Base-by-base conservation (phyloP, 2,329 filamentous ascomycete genomes). In the Ophidiomyces ophidiicola region DNA sequence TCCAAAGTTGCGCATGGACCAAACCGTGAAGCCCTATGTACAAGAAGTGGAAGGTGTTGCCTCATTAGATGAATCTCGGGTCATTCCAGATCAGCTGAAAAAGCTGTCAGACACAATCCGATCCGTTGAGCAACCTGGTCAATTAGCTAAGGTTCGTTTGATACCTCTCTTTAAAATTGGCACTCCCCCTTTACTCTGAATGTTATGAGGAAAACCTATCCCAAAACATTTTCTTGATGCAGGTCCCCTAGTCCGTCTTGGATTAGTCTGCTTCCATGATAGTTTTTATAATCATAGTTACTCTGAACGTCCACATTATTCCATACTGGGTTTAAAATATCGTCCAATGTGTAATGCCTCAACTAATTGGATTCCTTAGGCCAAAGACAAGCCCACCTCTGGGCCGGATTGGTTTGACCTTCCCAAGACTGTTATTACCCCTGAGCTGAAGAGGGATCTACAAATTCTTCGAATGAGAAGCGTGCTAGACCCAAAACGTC, bases 381-480 rank as follows among this genome's bases (percentile, higher is more conserved):
- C 26, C 32, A 44, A 62, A 54, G 72, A 73, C 52, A 75, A 72
- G 58, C 67, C 71, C 42, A 82, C 79, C 45, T 82, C 87, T 36
- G 90, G 88, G 31, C 62, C 77, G 11, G 69, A 82, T 42, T 96
- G 88, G 88, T 96, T 81, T 64, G 74, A 92, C 51, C 69, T 98
- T 39, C 87, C 87, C 4, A 78, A 78, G 52, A 94, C 88, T 18
- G 70, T 83, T 36, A 63, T 94, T 36, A 94, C 86, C 0, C 76
- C 85, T 6, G 78, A 92, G 54, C 69, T 94, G 45, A 93, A 87
- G 62, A 74, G 85, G 50, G 88, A 98, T 56, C 69, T 94, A 36
- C 86, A 94, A 60, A 68, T 96, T 7, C 68, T 98, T 43, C 79
- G 84, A 48, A 88, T 94, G 80, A 78, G 90, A 58, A 80, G 78